Evolutionary conservation across 2,329 filamentous ascomycete species (phyloP), one percentile per base, ranked within the genome.

Genomic region (Pseudocercospora fuligena): DNA sequence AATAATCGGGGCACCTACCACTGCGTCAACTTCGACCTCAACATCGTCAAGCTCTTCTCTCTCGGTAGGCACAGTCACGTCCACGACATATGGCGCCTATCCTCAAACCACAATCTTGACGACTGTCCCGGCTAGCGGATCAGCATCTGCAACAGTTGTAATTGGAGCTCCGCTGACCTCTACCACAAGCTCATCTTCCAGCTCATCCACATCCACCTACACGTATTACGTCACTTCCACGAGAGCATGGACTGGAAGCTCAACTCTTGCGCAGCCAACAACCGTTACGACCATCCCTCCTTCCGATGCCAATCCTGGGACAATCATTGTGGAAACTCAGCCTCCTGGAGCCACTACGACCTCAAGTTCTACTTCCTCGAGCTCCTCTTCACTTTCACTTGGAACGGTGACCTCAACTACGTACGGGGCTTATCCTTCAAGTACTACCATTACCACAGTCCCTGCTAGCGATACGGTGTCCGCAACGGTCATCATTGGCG

Each of bases 401-500:
- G 59, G 43, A 7, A 49, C 19, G 33, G 43, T 61, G 14, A 61
- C 40, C 7, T 25, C 16, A 2, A 61, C 57, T 5, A 61, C 57
- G n/a, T 65, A 53, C 23, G 47, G 49, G n/a, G 47, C 57, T 4
- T 65, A 61, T 31, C 16, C 47, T 7, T 33, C 31, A 8, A 65
- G 57, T 23, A 56, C 57, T 5, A 61, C 58, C 11, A 21, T 65
- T 14, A 61, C 57, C 11, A 61, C 57, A 8, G 46, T 65, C 14
- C 58, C 63, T 4, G 27, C 33, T 29, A 59, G 49, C 25, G 63
- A 58, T 7, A 25, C 57, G 5, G 56, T n/a, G 6, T 43, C 27
- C 16, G 63, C 56, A 11, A 65, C 63, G 2, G 49, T 65, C 9
- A 60, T 61, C 47, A 27, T 65, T 3, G 63, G 49, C 31, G 11